A percentile compares a stretch with the other conserved stretches of the same genome.
Evolutionary conservation across 148 eudicot species (phyloP).

Genomic region (Rhododendron mucronatum): DNA sequence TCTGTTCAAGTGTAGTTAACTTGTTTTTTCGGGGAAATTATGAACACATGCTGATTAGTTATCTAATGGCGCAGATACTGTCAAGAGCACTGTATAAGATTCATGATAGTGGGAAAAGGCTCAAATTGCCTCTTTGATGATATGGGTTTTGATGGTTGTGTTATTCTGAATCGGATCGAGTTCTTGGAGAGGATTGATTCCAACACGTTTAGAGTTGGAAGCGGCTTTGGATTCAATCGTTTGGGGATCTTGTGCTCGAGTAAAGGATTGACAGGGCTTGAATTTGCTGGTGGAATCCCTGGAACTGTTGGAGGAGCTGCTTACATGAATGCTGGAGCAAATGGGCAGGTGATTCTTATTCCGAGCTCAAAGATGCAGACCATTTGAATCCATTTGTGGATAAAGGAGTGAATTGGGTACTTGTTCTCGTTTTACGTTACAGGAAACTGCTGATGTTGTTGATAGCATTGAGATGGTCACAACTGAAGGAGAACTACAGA

Average conservation of each 20-base stretch:
- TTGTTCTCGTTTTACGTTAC: background rate
- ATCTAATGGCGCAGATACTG: constrained; percentile 16
- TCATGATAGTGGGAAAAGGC: constrained; percentile 26
- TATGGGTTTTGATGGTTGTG: constrained; percentile 24
- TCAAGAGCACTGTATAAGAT: constrained; percentile 17
- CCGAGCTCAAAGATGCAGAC: background rate
- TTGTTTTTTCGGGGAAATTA: background rate
- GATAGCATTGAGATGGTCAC: constrained; percentile 20
- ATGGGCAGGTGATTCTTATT: constrained; percentile 22
- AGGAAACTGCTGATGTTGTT: constrained; percentile 23
- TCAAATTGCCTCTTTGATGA: constrained; percentile 32
- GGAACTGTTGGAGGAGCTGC: constrained; percentile 29
- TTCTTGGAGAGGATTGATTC: constrained; percentile 24
- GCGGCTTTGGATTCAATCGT: constrained; percentile 21
- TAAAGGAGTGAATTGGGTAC: background rate
- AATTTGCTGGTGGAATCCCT: constrained; percentile 30
- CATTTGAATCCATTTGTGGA: background rate
- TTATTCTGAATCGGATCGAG: constrained; percentile 20
- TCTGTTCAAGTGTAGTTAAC: background rate
- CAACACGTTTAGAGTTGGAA: constrained; percentile 18
- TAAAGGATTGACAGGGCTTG: constrained; percentile 21
- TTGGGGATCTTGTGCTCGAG: constrained; percentile 17
- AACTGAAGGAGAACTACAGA: constrained; percentile 11
- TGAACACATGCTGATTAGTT: background rate
- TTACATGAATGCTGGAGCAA: constrained; percentile 30